Evolutionary conservation across 2,329 filamentous ascomycete species (phyloP).

Genomic region (Phaeosphaeria sp.): DNA sequence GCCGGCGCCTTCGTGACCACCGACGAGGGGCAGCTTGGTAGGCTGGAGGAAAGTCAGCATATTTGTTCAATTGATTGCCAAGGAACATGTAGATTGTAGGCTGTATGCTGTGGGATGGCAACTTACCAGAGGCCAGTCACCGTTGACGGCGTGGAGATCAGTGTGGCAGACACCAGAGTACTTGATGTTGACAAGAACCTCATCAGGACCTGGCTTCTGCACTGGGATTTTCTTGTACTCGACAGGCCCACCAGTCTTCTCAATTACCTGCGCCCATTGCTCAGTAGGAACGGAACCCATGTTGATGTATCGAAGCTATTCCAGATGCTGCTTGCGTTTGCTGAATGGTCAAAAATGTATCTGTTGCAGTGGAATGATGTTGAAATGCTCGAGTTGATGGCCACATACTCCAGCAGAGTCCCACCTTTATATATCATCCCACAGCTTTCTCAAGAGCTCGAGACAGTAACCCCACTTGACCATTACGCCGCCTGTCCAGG

Average conservation of each 20-base stretch:
- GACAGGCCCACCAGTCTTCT: constrained; percentile 75
- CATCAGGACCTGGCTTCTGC: constrained; percentile 79
- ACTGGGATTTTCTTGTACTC: constrained; percentile 84
- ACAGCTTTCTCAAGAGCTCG: constrained; percentile 2
- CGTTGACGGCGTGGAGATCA: constrained; percentile 80
- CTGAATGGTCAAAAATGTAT: neutral
- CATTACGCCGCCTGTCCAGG: constrained; percentile 5
- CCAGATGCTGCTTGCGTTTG: neutral
- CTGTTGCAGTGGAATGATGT: neutral
- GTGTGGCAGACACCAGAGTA: constrained; percentile 93
- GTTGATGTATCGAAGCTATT: constrained; percentile 6
- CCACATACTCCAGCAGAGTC: constrained; percentile 13
- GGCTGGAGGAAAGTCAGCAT: constrained; percentile 38
- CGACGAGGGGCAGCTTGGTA: constrained; percentile 84
- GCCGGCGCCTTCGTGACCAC: constrained; percentile 80
- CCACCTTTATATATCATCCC: constrained; percentile 27
- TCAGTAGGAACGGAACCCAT: constrained; percentile 72
- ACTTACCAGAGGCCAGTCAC: constrained; percentile 79
- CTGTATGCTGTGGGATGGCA: neutral
- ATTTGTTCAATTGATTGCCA: no score
- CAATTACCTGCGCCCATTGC: constrained; percentile 92
- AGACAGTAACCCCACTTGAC: constrained; percentile 14
- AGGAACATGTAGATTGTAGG: no score
- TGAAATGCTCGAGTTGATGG: constrained; percentile 1
- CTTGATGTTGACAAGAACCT: constrained; percentile 91